Base-by-base conservation (phyloP, 345 rosid species). In the Dipteronia sinensis region DNA sequence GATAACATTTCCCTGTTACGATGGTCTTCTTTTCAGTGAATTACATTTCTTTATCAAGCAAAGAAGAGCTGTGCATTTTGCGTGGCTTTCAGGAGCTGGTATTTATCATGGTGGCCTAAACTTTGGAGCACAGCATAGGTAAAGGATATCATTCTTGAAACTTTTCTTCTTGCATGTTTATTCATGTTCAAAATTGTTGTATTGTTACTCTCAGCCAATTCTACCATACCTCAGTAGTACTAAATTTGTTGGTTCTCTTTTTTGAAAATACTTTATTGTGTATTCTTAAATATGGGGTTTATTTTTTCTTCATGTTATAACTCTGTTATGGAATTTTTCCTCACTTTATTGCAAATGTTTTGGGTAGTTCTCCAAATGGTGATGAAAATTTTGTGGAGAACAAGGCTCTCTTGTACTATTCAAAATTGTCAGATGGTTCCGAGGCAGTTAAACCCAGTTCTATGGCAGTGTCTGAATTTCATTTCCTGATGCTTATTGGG, bases 31-130 rank as follows among this genome's bases (percentile, higher is more conserved):
- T 40, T 75, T 69, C 89, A 96, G 99, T 84, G 99, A 94, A 82
- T 86, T 96, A 75, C 98, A 89, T 87, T 96, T 96, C 89, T 96
- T 83, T 84, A 92, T 96, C 88, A 94, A 96, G 88, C 99, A 96
- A 87, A 87, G 98, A 86, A 87, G 99, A 89, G 98, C 99, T 12
- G 88, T 91, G 73, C 98, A 96, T 89, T 96, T 96, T 82, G 97
- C 99, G 20, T 96, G 99, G 99, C 97, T 96, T 84, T 94, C 99
- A 72, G 98, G 99, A 78, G 98, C 98, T 55, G 99, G 99, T 65
- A 92, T 96, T 67, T 96, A 94, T 82, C 94, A 94, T 72, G 99
- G 99, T 17, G 93, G 97, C 81, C 84, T 96, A 38, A 96, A 94
- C 85, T 96, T 96, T 88, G 98, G 99, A 84, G 90, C 97, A 67